A percentile compares a stretch with the other conserved stretches of the same genome.
Evolutionary conservation across 257 asterid species (phyloP).

Genomic region (Salvia splendens): DNA sequence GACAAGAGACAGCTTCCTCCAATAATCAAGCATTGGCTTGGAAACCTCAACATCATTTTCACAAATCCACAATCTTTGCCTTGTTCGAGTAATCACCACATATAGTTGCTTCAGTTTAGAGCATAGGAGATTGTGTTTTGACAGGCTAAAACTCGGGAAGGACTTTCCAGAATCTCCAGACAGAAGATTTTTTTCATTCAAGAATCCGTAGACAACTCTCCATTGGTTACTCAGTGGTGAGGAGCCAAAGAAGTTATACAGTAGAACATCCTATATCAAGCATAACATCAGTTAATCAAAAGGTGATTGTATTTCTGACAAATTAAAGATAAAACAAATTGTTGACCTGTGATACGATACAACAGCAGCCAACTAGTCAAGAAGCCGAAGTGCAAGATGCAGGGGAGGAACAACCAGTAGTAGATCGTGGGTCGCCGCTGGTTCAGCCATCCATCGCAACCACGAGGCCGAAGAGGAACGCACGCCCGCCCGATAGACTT

Average conservation of each 20-base stretch:
- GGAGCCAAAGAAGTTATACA: constrained; percentile 67
- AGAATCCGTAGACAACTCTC: constrained; percentile 63
- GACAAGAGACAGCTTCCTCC: constrained; percentile 56
- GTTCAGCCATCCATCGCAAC: no score
- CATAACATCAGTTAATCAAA: constrained; percentile 2
- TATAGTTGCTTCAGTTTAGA: constrained; percentile 63
- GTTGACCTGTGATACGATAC: no score
- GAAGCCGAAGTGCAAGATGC: no score
- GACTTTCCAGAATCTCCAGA: constrained; percentile 31
- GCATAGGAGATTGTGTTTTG: constrained; percentile 55
- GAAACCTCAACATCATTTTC: constrained; percentile 50
- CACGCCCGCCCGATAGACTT: no score
- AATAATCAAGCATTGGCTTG: constrained; percentile 63
- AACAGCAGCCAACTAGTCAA: no score
- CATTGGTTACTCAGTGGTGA: constrained; percentile 59
- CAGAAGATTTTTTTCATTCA: constrained; percentile 42
- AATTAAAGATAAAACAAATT: not conserved
- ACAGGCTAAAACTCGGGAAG: constrained; percentile 48
- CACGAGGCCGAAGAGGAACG: no score
- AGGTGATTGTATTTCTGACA: not conserved
- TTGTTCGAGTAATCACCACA: constrained; percentile 67
- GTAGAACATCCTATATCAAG: constrained; percentile 53
- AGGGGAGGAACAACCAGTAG: no score
- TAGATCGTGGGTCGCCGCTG: no score
- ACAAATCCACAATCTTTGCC: constrained; percentile 67